Conservation (phyloP, 306 rosid genomes). For the Notholithocarpus densiflorus region DNA sequence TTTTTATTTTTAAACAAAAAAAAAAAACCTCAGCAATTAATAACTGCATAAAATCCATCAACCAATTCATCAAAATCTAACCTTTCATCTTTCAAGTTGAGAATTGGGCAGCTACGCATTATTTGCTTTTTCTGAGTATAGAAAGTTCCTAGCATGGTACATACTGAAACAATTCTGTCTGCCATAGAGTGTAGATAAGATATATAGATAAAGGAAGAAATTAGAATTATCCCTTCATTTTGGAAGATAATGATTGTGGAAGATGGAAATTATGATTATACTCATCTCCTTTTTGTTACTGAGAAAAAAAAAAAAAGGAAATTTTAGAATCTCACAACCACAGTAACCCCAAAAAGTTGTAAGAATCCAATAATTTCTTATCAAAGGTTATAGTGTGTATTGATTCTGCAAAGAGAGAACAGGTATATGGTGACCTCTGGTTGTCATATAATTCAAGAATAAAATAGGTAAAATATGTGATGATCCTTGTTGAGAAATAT, state of each 20-base stretch:
- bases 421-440: neutral
- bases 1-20: neutral
- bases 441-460: neutral
- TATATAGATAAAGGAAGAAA: neutral
- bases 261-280: constrained; percentile 8
- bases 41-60: constrained; percentile 2
- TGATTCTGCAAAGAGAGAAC: neutral
- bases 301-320: neutral
- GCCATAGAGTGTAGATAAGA: constrained; percentile 29
- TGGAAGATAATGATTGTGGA: neutral
- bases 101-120: constrained; percentile 38
- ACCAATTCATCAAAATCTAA: constrained; percentile 30
- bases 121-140: constrained; percentile 35
- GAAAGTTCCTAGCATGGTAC: constrained; percentile 33
- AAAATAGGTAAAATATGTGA: neutral
- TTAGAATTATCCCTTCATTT: neutral
- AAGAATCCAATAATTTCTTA: constrained; percentile 5
- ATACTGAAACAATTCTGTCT: constrained; percentile 35
- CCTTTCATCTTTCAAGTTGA: constrained; percentile 47
- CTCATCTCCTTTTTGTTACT: neutral
- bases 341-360: neutral
- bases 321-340: constrained; percentile 18
- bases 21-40: constrained; percentile 5
- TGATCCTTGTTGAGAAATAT: neutral
- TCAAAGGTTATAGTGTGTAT: neutral